A percentile compares a stretch with the other conserved stretches of the same genome.
Evolutionary conservation across 495 filamentous ascomycete species (phyloP).

Genomic region (Tetracladium marchalianum): DNA sequence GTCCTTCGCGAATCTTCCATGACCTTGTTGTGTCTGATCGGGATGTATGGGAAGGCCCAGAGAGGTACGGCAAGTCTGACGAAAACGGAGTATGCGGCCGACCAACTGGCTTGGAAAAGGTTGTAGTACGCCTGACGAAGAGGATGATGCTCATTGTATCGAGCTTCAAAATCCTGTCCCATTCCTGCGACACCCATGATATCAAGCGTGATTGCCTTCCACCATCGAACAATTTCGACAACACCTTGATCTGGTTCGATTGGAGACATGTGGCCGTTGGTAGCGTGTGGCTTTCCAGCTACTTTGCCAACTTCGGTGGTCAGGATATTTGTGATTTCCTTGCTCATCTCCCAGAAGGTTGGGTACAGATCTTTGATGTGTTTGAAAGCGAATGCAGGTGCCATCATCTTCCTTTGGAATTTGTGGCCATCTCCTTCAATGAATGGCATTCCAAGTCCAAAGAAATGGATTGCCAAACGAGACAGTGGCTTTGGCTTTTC

Average conservation of each 20-base stretch:
- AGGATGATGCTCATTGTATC: conserved; percentile 51
- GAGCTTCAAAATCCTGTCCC: conserved; percentile 65
- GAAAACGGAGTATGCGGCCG: conserved; percentile 30
- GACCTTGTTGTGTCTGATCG: conserved; percentile 55
- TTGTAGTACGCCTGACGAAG: conserved; percentile 58
- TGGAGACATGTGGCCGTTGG: conserved; percentile 21
- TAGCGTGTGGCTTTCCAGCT: conserved; percentile 26
- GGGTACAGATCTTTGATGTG: conserved; percentile 83
- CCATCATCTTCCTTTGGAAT: conserved; percentile 64
- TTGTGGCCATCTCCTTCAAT: conserved; percentile 82
- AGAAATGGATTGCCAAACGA: conserved; percentile 44
- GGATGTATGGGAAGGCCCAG: conserved; percentile 41
- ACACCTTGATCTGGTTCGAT: conserved; percentile 34
- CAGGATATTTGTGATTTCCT: conserved; percentile 6
- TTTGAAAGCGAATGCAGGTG: conserved; percentile 75
- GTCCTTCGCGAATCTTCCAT: conserved; percentile 40
- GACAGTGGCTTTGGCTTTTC: conserved; percentile 55
- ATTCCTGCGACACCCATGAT: conserved; percentile 79
- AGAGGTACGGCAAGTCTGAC: conserved; percentile 34
- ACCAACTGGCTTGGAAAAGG: conserved; percentile 37
- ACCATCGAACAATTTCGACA: conserved; percentile 60
- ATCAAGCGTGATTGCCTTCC: conserved; percentile 66
- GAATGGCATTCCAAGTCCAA: conserved; percentile 69
- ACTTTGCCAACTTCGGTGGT: conserved; percentile 8
- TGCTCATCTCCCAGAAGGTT: conserved; percentile 54